phyloP scores from a whole-genome alignment of 23 red algal genomes.

The Pyropia haitanensis region DNA sequence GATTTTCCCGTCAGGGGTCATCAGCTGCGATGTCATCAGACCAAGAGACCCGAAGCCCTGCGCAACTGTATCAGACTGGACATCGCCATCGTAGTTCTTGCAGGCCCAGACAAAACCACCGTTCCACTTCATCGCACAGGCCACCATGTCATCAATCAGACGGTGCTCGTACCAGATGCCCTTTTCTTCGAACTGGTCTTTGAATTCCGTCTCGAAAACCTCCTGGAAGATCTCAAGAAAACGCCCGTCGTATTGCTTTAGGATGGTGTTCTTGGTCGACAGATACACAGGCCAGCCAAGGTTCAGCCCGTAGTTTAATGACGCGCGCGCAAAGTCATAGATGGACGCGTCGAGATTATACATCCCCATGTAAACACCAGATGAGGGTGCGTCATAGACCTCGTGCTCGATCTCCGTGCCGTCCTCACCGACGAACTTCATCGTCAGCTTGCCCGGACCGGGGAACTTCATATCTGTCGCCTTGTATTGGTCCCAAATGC shows the following conservation, averaged over 20 bases:
- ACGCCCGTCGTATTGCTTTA: slow-evolving; percentile 77
- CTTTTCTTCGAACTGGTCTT: neutral
- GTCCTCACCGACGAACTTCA: slow-evolving; percentile 31
- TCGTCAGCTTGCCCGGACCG: slow-evolving; percentile 21
- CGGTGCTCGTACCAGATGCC: slow-evolving; percentile 71
- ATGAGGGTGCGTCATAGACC: slow-evolving; percentile 30
- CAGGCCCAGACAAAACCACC: slow-evolving; percentile 69
- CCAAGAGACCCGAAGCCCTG: slow-evolving; percentile 87
- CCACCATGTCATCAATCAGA: slow-evolving; percentile 91
- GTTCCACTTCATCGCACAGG: slow-evolving; percentile 72
- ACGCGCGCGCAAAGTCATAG: slow-evolving; percentile 55
- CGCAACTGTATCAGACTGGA: slow-evolving; percentile 68
- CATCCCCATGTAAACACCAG: slow-evolving; percentile 79
- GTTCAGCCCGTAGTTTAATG: slow-evolving; percentile 61
- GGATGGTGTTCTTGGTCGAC: slow-evolving; percentile 84
- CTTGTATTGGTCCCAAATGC: slow-evolving; percentile 86
- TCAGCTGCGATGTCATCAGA: slow-evolving; percentile 72
- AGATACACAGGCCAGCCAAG: slow-evolving; percentile 69
- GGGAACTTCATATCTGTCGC: slow-evolving; percentile 49
- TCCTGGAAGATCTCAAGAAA: slow-evolving; percentile 62
- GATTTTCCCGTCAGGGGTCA: slow-evolving; percentile 63
- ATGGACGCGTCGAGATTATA: slow-evolving; percentile 77
- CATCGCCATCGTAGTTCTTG: slow-evolving; percentile 96
- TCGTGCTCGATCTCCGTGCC: slow-evolving; percentile 26
- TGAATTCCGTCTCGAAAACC: slow-evolving; percentile 21